Percentiles rank a stretch among this genome's conserved stretches.
These are phyloP conservation scores for Saccharomyces hybrid DNA, from an alignment of 1,139 yeast species.

Conservation along the genomic window DNA sequence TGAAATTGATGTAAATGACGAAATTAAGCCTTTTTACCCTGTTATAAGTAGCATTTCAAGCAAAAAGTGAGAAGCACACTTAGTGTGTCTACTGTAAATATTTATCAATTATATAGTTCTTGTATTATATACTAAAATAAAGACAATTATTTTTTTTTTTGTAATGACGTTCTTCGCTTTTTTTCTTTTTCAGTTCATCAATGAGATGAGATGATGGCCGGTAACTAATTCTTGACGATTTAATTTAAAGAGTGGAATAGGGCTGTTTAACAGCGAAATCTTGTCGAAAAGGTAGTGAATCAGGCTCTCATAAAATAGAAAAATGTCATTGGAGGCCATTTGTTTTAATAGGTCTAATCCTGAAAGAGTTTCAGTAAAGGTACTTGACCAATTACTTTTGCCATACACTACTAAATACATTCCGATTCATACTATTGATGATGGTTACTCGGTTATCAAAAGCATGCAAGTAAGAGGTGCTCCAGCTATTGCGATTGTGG, in stretches of 20 bases:
- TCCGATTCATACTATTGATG: constrained; percentile 49
- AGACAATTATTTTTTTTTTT: neutral
- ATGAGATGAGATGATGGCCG: neutral
- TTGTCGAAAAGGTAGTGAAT: neutral
- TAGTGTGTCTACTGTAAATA: neutral
- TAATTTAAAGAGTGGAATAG: neutral
- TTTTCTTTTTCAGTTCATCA: neutral
- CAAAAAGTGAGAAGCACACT: neutral
- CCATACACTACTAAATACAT: constrained; percentile 75
- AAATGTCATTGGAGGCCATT: constrained; percentile 54
- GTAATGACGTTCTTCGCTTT: neutral
- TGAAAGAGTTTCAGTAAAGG: constrained; percentile 39
- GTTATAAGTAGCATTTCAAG: neutral
- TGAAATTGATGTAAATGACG: neutral
- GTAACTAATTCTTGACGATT: neutral
- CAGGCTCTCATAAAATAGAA: neutral
- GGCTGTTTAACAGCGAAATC: neutral
- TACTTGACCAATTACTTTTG: constrained; percentile 72
- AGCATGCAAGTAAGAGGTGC: constrained; percentile 96
- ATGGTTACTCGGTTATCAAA: constrained; percentile 75
- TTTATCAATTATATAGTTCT: neutral
- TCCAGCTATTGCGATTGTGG: constrained; percentile 96
- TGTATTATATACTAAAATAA: neutral
- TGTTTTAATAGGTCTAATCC: constrained; percentile 44
- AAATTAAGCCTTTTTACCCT: neutral